phyloP scores from a whole-genome alignment of 2,329 filamentous ascomycete genomes.

The Arthrobotrys conoides region DNA sequence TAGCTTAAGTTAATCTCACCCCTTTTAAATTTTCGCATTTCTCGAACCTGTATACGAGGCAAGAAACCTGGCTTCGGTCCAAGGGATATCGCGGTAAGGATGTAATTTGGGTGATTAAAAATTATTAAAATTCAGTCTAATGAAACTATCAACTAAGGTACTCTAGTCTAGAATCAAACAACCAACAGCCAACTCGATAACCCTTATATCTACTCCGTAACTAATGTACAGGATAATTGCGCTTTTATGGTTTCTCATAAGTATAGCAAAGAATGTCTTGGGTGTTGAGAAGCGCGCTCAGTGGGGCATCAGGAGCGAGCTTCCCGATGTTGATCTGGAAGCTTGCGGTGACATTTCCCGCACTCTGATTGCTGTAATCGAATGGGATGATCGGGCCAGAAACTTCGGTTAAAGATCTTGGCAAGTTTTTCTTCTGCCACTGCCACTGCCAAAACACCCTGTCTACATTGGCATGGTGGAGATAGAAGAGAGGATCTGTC shows the following conservation, averaged over 20 bases:
- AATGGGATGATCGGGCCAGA: constrained; percentile 42
- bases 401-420: constrained; percentile 62
- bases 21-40: constrained; percentile 12
- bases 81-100: constrained; percentile 12
- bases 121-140: neutral
- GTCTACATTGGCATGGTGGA: constrained; percentile 62
- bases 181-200: neutral
- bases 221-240: neutral
- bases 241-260: constrained; percentile 18
- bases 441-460: constrained; percentile 63
- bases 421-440: constrained; percentile 58
- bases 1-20: neutral
- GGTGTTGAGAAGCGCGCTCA: constrained; percentile 31
- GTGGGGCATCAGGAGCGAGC: constrained; percentile 26
- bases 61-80: neutral
- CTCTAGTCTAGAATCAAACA: neutral
- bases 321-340: constrained; percentile 52
- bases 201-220: neutral
- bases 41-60: neutral
- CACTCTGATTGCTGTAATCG: constrained; percentile 39
- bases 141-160: neutral
- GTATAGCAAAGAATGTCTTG: constrained; percentile 34
- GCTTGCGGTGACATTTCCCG: constrained; percentile 55
- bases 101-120: neutral
- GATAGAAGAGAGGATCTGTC: constrained; percentile 62